Evolutionary conservation across 192 early-diverging fungal species (phyloP).

Genomic region (Backusella macrospora): DNA sequence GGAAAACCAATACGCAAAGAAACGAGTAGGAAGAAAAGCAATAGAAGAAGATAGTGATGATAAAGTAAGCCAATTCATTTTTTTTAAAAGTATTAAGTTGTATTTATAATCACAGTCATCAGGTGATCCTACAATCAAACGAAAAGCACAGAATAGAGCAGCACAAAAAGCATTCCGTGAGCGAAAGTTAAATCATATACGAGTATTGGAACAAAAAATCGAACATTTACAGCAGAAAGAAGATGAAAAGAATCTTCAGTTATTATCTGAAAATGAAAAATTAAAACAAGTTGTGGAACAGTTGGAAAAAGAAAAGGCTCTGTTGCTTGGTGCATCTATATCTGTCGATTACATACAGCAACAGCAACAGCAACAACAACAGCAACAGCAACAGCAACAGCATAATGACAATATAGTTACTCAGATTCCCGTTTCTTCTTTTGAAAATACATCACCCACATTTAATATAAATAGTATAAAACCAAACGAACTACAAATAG

Average conservation of each 20-base stretch:
- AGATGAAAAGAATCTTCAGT: neutral
- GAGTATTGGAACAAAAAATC: conserved; percentile 74
- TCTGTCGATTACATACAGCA: neutral
- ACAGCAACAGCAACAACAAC: neutral
- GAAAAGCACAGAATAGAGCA: conserved; percentile 84
- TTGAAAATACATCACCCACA: neutral
- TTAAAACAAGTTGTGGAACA: conserved; percentile 4
- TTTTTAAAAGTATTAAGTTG: neutral
- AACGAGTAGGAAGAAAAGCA: neutral
- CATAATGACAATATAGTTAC: neutral
- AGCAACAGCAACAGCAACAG: neutral
- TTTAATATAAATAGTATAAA: neutral
- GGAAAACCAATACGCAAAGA: neutral
- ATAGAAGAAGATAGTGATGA: neutral
- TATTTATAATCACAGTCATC: conserved; percentile 2
- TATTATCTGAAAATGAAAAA: conserved; percentile 8
- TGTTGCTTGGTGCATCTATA: neutral
- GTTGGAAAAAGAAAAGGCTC: neutral
- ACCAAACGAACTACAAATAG: neutral
- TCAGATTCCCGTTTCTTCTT: neutral
- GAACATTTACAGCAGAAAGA: conserved; percentile 39
- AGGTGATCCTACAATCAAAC: conserved; percentile 26
- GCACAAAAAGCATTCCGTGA: conserved; percentile 92
- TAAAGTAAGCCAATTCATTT: neutral
- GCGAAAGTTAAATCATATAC: conserved; percentile 78